Evolutionary conservation across 2,329 filamentous ascomycete genomes (phyloP).

Genomic region (Cercospora sp.): DNA sequence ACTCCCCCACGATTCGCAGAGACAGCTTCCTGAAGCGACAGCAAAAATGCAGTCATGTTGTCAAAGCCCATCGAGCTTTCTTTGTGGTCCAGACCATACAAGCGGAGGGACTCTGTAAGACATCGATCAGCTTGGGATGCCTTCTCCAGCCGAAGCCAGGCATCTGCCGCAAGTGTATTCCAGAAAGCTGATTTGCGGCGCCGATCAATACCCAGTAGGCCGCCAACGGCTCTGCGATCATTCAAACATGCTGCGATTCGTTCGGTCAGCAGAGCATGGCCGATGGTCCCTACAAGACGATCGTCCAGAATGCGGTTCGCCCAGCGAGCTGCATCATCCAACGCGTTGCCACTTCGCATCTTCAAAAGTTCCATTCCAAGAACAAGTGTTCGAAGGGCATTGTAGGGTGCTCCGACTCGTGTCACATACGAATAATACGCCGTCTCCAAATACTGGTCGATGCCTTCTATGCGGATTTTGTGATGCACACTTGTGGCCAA

Average conservation of each 20-base stretch:
- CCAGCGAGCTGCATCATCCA: slow-evolving; percentile 88
- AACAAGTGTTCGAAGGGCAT: slow-evolving; percentile 73
- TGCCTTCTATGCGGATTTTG: slow-evolving; percentile 75
- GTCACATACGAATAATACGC: slow-evolving; percentile 91
- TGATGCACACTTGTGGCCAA: slow-evolving; percentile 71
- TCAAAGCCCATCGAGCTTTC: slow-evolving; percentile 43
- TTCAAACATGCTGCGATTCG: slow-evolving; percentile 82
- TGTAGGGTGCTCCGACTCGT: slow-evolving; percentile 75
- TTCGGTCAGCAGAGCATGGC: slow-evolving; percentile 81
- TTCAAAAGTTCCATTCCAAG: slow-evolving; percentile 80
- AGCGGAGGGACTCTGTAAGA: slow-evolving; percentile 65
- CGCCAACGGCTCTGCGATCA: slow-evolving; percentile 65
- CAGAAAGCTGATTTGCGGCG: slow-evolving; percentile 85
- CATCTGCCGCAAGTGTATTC: slow-evolving; percentile 78
- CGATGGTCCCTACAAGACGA: slow-evolving; percentile 70
- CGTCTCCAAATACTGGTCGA: slow-evolving; percentile 85
- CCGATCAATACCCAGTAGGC: slow-evolving; percentile 68
- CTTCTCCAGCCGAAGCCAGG: slow-evolving; percentile 77
- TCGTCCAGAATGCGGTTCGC: slow-evolving; percentile 76
- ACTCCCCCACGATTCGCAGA: slow-evolving; percentile 42
- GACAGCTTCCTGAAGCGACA: slow-evolving; percentile 66
- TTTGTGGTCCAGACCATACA: slow-evolving; percentile 44
- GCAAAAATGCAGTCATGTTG: slow-evolving; percentile 63
- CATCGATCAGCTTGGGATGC: slow-evolving; percentile 75
- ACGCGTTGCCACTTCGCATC: slow-evolving; percentile 72